Evolutionary conservation across 225 moss, liverwort and hornwort genomes (phyloP), one percentile per base, ranked within the genome.

Genomic region (Rhytidiadelphus loreus): DNA sequence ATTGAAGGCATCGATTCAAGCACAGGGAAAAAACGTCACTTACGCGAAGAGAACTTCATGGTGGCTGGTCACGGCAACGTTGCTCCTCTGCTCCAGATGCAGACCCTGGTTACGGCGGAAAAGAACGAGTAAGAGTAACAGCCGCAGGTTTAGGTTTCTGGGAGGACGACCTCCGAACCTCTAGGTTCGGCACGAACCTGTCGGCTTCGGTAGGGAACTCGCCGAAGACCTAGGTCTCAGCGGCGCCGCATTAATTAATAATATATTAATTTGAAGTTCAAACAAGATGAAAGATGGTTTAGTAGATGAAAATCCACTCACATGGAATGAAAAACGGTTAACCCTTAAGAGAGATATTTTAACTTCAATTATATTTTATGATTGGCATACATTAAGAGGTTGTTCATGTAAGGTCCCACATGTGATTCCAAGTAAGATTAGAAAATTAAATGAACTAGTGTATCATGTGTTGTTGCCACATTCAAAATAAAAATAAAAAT

Each of bases 21-120:
- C 37, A 63, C n/a, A n/a, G 8, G 21, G 50, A 16, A 20, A 32
- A 35, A 74, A 20, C 28, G 25, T 2, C 26, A 88, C 94, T 87
- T 80, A 92, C 92, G 94, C 65, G 91, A 62, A 79, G 94, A 94
- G 79, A 94, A 92, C 91, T 94, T 94, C 94, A 94, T 92, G 89
- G 91, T 91, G 79, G 80, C 90, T 62, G 24, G 84, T 87, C 58
- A 77, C 78, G 50, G 85, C 57, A 59, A 60, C 41, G 79, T 35
- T 62, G 69, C 81, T 85, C 85, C 71, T n/a, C 87, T 23, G 88
- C 76, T 52, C 83, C 84, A 24, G 60, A 46, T 7, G 60, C 81
- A 68, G 59, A 80, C 63, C 69, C 86, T 90, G 83, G 85, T 84
- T 69, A 63, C 90, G 92, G 90, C 92, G 90, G 52, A 92, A 92